These are phyloP conservation scores for Alectoria sarmentosa DNA, from an alignment of 495 filamentous ascomycete genomes.

Conservation along the genomic window DNA sequence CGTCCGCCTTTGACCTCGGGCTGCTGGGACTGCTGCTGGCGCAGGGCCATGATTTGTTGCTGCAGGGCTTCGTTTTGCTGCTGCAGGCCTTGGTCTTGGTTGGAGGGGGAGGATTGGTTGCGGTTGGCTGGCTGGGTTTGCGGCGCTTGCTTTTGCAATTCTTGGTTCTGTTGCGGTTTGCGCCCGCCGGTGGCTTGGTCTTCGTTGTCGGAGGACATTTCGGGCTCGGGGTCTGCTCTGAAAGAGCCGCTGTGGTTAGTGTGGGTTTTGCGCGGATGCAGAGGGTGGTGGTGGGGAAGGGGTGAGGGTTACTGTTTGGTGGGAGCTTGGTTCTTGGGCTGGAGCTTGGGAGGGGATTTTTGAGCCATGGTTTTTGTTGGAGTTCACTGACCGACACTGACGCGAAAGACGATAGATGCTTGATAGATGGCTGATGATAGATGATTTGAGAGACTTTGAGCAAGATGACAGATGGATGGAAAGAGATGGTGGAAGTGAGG, in stretches of 20 bases:
- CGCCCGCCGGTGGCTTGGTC: conserved; percentile 17
- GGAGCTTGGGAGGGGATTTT: conserved; percentile 20
- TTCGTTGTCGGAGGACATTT: conserved; percentile 21
- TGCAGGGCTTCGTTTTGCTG: conserved; percentile 21
- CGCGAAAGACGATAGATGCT: neutral
- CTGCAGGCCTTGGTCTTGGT: conserved; percentile 13
- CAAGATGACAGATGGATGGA: neutral
- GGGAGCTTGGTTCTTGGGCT: conserved; percentile 20
- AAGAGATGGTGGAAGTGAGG: neutral
- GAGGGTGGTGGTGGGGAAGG: neutral
- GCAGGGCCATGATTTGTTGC: conserved; percentile 19
- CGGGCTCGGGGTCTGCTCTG: conserved; percentile 17
- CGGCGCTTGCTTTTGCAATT: neutral
- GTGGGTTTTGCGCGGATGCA: neutral
- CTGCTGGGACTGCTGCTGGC: conserved; percentile 5
- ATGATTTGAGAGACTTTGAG: neutral
- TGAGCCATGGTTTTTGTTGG: conserved; percentile 15
- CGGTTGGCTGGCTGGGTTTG: conserved; percentile 16
- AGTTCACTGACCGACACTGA: conserved; percentile 5
- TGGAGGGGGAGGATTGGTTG: conserved; percentile 8
- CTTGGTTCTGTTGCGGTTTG: conserved; percentile 10
- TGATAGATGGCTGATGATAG: neutral
- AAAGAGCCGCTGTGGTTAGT: conserved; percentile 12
- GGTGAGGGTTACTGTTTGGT: conserved; percentile 18
- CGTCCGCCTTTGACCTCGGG: conserved; percentile 15